phyloP scores from a whole-genome alignment of 83 land plant species.

The Picea mariana region DNA sequence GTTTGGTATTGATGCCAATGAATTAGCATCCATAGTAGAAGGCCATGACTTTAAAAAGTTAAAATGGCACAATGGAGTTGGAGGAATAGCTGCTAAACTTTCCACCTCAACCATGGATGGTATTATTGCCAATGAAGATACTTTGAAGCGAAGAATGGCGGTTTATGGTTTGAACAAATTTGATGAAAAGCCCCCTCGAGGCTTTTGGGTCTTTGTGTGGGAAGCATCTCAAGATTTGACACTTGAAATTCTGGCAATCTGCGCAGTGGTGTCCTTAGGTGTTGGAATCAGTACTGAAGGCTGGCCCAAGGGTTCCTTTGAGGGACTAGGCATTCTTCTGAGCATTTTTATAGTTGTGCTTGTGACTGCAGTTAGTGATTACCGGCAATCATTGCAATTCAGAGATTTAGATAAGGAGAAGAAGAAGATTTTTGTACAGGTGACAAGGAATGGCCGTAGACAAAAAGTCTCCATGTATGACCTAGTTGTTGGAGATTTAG shows the following conservation, averaged over 20 bases:
- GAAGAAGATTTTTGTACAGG: too few relatives aligned
- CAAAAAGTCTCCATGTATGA: too few relatives aligned
- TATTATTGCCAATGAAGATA: constrained; percentile 32
- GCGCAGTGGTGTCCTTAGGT: constrained; percentile 67
- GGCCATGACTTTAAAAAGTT: constrained; percentile 34
- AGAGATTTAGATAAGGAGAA: constrained; percentile 38
- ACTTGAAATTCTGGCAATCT: constrained; percentile 63
- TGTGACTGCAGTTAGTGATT: constrained; percentile 84
- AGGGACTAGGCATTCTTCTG: constrained; percentile 76
- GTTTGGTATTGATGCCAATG: constrained; percentile 44
- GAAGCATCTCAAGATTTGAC: constrained; percentile 82
- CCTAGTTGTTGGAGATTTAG: too few relatives aligned
- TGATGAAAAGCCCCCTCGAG: constrained; percentile 61
- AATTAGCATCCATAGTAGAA: constrained; percentile 45
- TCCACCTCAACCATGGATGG: constrained; percentile 44
- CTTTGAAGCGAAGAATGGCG: constrained; percentile 25
- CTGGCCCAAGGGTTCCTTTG: constrained; percentile 74
- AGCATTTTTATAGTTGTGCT: constrained; percentile 71
- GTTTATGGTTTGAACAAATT: constrained; percentile 57
- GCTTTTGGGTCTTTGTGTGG: constrained; percentile 76
- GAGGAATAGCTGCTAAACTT: constrained; percentile 48
- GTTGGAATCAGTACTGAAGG: constrained; percentile 79
- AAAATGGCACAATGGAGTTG: constrained; percentile 35
- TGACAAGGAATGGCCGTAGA: too few relatives aligned
- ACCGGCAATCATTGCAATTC: constrained; percentile 60